These are phyloP conservation scores for Termitomyces heimii DNA, from an alignment of 768 basidiomycete genomes.

Conservation along the genomic window DNA sequence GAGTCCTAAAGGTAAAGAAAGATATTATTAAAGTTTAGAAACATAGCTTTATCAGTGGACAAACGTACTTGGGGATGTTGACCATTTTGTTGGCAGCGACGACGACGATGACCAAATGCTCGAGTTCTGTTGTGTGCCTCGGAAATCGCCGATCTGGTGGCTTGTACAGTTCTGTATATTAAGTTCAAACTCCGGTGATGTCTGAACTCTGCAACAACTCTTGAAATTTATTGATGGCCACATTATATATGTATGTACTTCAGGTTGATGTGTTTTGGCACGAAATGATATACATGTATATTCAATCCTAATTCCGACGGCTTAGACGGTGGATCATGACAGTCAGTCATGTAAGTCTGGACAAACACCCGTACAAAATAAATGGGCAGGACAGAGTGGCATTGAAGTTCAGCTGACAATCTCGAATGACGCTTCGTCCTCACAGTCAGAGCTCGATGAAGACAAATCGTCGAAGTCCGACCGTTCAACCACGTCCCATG, in stretches of 20 bases:
- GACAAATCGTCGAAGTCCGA: conserved; percentile 1
- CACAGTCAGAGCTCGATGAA: background rate
- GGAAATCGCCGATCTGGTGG: conserved; percentile 27
- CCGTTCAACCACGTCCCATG: conserved; percentile 7
- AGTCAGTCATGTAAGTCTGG: background rate
- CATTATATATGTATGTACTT: background rate
- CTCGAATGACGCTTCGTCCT: background rate
- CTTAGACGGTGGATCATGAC: background rate
- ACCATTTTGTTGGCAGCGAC: conserved; percentile 65
- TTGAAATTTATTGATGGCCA: background rate
- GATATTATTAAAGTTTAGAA: conserved; percentile 13
- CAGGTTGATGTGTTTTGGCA: background rate
- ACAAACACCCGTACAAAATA: background rate
- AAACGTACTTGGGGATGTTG: conserved; percentile 88
- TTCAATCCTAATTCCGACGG: background rate
- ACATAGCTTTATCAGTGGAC: background rate
- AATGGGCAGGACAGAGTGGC: background rate
- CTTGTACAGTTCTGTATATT: conserved; percentile 32
- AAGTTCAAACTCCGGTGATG: conserved; percentile 19
- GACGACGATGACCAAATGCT: conserved; percentile 30
- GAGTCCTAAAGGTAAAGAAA: conserved; percentile 49
- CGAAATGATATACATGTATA: background rate
- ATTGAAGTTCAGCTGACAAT: background rate
- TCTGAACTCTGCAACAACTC: background rate
- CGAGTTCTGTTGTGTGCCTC: conserved; percentile 27